A percentile compares a stretch with the other conserved stretches of the same genome.
These are phyloP conservation scores for Quercus variabilis DNA, from an alignment of 306 rosid species.

Conservation along the genomic window DNA sequence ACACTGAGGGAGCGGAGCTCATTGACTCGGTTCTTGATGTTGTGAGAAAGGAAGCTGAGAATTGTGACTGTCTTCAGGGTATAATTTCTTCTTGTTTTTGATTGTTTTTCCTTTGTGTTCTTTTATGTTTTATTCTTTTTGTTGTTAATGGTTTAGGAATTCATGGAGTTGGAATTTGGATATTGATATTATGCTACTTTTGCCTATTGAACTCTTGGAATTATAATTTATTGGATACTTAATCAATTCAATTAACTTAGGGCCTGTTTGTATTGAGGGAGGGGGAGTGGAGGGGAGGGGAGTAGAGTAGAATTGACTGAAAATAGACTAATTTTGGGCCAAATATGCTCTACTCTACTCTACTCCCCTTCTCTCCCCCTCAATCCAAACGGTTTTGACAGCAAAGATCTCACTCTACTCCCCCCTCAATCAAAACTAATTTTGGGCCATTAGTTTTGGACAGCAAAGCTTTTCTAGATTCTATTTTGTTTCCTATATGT, in stretches of 20 bases:
- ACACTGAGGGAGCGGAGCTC: constrained; percentile 5
- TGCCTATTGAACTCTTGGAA: neutral
- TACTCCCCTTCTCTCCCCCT: too few species aligned
- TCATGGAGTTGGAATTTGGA: too few species aligned
- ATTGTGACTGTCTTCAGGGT: constrained; percentile 9
- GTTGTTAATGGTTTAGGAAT: neutral
- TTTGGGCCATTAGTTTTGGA: neutral
- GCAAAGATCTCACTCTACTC: too few species aligned
- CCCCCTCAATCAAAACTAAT: too few species aligned
- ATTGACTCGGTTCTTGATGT: constrained; percentile 4
- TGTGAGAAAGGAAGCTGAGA: constrained; percentile 5
- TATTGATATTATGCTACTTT: too few species aligned
- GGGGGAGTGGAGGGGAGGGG: too few species aligned
- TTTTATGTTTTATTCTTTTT: neutral
- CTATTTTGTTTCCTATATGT: neutral
- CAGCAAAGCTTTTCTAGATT: neutral
- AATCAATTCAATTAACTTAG: neutral
- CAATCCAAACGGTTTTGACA: too few species aligned
- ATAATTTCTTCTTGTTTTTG: neutral
- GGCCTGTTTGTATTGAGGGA: too few species aligned
- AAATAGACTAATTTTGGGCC: too few species aligned
- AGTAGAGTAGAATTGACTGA: too few species aligned
- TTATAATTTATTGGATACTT: neutral
- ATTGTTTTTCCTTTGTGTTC: neutral
- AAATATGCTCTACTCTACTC: too few species aligned